Base-by-base conservation (phyloP, 768 basidiomycete genomes). In the Termitomyces sp. region DNA sequence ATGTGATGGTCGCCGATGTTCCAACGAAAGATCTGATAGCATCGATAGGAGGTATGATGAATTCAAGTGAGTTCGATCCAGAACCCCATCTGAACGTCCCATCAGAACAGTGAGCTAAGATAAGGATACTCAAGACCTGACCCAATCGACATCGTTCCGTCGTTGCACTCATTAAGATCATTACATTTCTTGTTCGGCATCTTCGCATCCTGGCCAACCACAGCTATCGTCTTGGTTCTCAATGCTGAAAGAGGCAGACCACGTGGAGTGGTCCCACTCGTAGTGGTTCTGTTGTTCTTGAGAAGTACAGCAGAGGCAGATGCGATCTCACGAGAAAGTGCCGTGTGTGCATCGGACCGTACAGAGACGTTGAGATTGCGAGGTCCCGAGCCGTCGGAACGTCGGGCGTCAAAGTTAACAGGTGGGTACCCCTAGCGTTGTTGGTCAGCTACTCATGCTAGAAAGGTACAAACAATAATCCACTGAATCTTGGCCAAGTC, bases 321-420 rank as follows among this genome's bases (percentile, higher is more conserved):
- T 3, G 81, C 88, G 32, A 91, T 84, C 59, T 88, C 80, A 25
- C 77, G 75, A n/a, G 78, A 80, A n/a, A 89, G 69, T 5, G 78
- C 74, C 0, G 76, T 79, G 60, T 81, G 80, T 0, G 64, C 74
- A 10, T 63, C 70, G 1, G 71, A 74, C 27, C 78, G 72, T 7
- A 79, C 78, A 27, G 73, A 72, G 10, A 79, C 72, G 34, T 68
- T 63, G 14, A 76, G 69, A 63, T 80, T 81, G 30, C 67, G 67
- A 10, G 74, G 34, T 3, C 78, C 78, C 6, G 76, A 73, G 5
- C 78, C 78, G 52, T 80, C 79, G 6, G 73, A 68, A 27, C 73
- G 67, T 60, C 77, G 78, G 1, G 74, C 65, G 56, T 81, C 76
- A 46, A 77, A 81, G 64, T 76, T 81, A 14, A 73, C 70, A 3